Evolutionary conservation across 1,284 basidiomycete species (phyloP), one percentile per base, ranked within the genome.

Genomic region (Cryptococcus sp.): DNA sequence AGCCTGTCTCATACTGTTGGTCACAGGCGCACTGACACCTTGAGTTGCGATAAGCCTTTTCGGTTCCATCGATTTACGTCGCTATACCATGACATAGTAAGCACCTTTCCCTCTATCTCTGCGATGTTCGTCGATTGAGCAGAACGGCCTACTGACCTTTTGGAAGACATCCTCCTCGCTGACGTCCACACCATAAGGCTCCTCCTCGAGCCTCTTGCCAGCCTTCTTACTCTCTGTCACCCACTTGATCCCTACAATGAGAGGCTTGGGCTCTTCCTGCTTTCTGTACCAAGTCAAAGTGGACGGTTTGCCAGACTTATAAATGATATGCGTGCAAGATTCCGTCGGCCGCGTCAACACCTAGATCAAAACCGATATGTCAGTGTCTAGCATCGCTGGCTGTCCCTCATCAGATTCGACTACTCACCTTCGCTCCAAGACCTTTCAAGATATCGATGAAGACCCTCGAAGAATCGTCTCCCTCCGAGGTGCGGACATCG

Each of bases 181-280:
- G 2, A 91, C 78, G 65, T 91, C 85, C 50, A 95, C 83, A 22
- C 83, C 69, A 73, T 86, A 91, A 37, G 79, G 81, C 3, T 79
- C 76, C 70, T 94, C 92, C 8, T 87, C 86, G 2, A 89, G 83
- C 45, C 79, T 82, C 43, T 78, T 76, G 22, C 85, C 82, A 57
- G 86, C 83, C 70, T 94, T 91, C 13, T 85, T 88, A 64, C 89
- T 92, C 66, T 88, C 85, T 1, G 92, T 89, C 3, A 95, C 89
- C 93, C 93, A 96, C n/a, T 85, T 87, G 63, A 94, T 90, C 13
- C 91, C 89, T 15, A 96, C 89, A 13, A 94, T 85, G 43, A 68
- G 60, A n/a, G 82, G 74, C 65, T 87, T 87, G 0, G 87, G 86
- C 29, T 89, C 85, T 38, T 84, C 79, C 22, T 75, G 70, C 79